Evolutionary conservation across 2,329 filamentous ascomycete species (phyloP).

Genomic region (Epichloe bromicola): DNA sequence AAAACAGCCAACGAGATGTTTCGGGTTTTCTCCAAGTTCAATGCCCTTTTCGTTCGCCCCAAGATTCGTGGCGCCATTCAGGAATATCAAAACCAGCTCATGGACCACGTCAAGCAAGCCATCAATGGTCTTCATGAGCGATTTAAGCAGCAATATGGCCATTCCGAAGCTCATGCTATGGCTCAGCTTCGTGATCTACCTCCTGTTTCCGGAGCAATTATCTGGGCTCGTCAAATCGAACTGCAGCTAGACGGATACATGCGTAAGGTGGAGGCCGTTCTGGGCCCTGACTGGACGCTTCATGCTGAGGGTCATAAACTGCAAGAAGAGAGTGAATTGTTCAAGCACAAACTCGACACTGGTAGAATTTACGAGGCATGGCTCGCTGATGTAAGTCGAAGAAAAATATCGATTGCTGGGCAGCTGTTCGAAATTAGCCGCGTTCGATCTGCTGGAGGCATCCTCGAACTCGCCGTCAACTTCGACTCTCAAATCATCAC

Average conservation of each 20-base stretch:
- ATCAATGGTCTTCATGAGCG: slow-evolving; percentile 88
- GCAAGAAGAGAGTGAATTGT: slow-evolving; percentile 79
- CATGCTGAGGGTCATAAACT: slow-evolving; percentile 93
- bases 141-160: slow-evolving; percentile 97
- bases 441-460: slow-evolving; percentile 81
- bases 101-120: slow-evolving; percentile 94
- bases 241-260: slow-evolving; percentile 92
- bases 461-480: slow-evolving; percentile 81
- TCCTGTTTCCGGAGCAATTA: slow-evolving; percentile 91
- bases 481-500: slow-evolving; percentile 97
- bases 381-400: slow-evolving; percentile 77
- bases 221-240: slow-evolving; percentile 96
- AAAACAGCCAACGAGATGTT: slow-evolving; percentile 99
- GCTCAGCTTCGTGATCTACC: slow-evolving; percentile 91
- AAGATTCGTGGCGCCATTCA: slow-evolving; percentile 97
- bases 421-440: slow-evolving; percentile 81
- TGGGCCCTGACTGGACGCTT: slow-evolving; percentile 87
- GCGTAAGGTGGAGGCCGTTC: slow-evolving; percentile 96
- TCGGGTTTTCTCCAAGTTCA: slow-evolving; percentile 98
- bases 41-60: slow-evolving; percentile 93
- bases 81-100: slow-evolving; percentile 95
- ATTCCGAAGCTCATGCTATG: slow-evolving; percentile 97
- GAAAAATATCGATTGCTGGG: slow-evolving; percentile 83
- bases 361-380: slow-evolving; percentile 90
- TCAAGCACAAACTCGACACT: slow-evolving; percentile 92